phyloP scores from a whole-genome alignment of 192 early-diverging fungal genomes.

The Backusella mclennaniae region DNA sequence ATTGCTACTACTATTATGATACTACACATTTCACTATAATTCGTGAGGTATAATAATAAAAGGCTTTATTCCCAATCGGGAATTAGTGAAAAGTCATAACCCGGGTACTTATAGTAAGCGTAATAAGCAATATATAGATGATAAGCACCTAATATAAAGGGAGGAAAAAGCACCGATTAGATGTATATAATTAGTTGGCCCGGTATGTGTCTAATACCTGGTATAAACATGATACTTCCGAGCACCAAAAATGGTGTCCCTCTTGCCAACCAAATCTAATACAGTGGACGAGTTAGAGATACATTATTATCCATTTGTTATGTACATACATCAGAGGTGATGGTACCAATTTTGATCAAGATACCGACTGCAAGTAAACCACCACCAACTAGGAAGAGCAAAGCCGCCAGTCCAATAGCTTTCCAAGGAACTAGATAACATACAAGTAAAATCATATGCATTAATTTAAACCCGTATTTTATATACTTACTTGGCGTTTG shows the following conservation, averaged over 20 bases:
- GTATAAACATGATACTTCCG: conserved; percentile 57
- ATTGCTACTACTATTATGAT: no score
- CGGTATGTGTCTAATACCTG: conserved; percentile 30
- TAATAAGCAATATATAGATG: conserved; percentile 56
- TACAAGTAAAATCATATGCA: not conserved
- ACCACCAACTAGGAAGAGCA: conserved; percentile 45
- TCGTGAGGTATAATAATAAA: no score
- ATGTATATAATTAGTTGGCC: not conserved
- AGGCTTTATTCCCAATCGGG: no score
- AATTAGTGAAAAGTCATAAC: conserved; percentile 51
- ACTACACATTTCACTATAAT: no score
- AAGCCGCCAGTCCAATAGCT: conserved; percentile 45
- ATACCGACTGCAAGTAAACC: conserved; percentile 48
- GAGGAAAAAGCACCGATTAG: no score
- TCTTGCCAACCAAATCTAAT: conserved; percentile 52
- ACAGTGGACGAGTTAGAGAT: not conserved
- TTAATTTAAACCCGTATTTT: not conserved
- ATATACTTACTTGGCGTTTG: conserved; percentile 22
- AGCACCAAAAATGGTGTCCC: conserved; percentile 53
- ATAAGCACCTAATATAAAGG: conserved; percentile 44
- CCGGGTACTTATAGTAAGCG: conserved; percentile 53
- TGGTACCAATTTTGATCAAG: conserved; percentile 47
- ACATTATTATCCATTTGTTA: not conserved
- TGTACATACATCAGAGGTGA: conserved; percentile 42
- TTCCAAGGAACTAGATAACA: conserved; percentile 52